A percentile compares a stretch with the other conserved stretches of the same genome.
Conservation (phyloP, 2,329 filamentous ascomycete genomes). For the Eutypa lata region DNA sequence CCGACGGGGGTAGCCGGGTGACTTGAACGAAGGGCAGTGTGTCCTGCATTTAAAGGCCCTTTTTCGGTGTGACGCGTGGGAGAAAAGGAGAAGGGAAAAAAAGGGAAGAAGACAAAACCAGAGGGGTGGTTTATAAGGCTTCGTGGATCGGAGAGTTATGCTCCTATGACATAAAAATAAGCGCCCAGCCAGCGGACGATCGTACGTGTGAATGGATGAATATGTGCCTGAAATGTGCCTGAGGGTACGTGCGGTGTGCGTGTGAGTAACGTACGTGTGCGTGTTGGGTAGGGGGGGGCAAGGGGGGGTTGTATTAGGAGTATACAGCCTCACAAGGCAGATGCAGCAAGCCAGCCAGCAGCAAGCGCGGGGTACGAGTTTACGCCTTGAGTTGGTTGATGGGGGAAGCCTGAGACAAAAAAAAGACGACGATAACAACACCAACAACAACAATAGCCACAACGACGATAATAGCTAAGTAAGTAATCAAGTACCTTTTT, state of each 20-base stretch:
- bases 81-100: slow-evolving; percentile 6
- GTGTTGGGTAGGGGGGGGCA: not conserved
- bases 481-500: too few species aligned
- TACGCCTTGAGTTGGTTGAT: not conserved
- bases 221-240: too few species aligned
- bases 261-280: not conserved
- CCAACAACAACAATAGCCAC: too few species aligned
- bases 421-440: too few species aligned
- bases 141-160: not conserved
- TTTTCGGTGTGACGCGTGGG: slow-evolving; percentile 8
- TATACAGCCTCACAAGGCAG: slow-evolving; percentile 17
- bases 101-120: not conserved
- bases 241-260: not conserved
- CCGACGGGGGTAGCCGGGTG: slow-evolving; percentile 72
- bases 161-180: not conserved
- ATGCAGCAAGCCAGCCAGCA: slow-evolving; percentile 16
- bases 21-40: slow-evolving; percentile 59
- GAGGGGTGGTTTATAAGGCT: too few species aligned
- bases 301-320: not conserved
- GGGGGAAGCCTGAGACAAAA: not conserved
- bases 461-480: too few species aligned
- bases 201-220: too few species aligned
- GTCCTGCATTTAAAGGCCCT: slow-evolving; percentile 19
- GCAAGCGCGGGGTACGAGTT: slow-evolving; percentile 7
- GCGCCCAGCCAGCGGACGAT: not conserved